Evolutionary conservation across 2,329 filamentous ascomycete species (phyloP), one percentile per base, ranked within the genome.

Genomic region (Fusarium solani-melongenae): DNA sequence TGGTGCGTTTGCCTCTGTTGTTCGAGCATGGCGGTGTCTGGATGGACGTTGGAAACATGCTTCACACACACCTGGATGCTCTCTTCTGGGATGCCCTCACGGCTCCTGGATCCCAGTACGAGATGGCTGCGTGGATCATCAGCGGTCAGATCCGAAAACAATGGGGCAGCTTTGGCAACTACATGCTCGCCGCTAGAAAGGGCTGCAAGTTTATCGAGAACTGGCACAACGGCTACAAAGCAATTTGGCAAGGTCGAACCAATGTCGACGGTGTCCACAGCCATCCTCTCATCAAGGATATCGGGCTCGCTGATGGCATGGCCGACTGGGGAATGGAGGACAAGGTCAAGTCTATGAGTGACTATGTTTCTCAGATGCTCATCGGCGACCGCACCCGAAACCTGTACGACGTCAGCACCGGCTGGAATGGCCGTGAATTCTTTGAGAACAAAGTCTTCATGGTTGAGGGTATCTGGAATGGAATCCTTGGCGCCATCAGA

Each of bases 1-100:
- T 88, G 1, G 77, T 88, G 6, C 83, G 87, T 1, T 79, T 86
- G 0, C 80, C 84, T 0, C 74, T 84, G 4, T 64, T 87, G 3
- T 83, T 80, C 61, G 73, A 81, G 8, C 79, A 86, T 34, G 85
- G 84, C 0, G 85, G 85, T 0, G 78, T 84, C 2, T 86, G 82
- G 79, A 81, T 86, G 60, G 85, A 87, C 14, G 82, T 82, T 1
- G 83, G 84, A 1, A 83, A 82, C 6, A 82, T 85, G 20, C 74
- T 86, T 0, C 81, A 86, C 55, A 80, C 81, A 1, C 76, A 82
- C 36, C 68, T 86, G 0, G 84, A 86, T 14, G 77, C 79, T 3
- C 81, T 86, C 1, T 86, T 83, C 77, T 86, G 85, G 84, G 76
- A 82, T 9, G 67, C 77, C 9, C 78, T 87, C 51, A 76, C 80